phyloP scores from a whole-genome alignment of 192 early-diverging fungal genomes.

The Glomus cerebriforme region DNA sequence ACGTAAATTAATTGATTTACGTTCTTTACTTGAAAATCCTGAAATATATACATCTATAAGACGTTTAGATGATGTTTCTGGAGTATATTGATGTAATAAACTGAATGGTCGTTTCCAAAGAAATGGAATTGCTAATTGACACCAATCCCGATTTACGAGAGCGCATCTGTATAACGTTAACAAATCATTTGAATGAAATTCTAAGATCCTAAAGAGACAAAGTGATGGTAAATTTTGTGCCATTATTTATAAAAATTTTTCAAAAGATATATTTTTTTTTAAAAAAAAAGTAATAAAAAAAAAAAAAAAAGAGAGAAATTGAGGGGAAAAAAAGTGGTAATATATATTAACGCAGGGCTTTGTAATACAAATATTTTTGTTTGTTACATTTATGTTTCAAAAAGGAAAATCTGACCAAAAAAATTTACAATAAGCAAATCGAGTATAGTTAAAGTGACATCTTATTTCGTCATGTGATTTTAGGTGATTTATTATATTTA shows the following conservation, averaged over 20 bases:
- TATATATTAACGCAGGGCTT: too few species aligned
- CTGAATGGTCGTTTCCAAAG: neutral
- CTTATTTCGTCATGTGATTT: too few species aligned
- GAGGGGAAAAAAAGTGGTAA: too few species aligned
- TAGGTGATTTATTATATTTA: too few species aligned
- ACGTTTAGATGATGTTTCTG: neutral
- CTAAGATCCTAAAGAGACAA: neutral
- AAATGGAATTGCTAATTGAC: neutral
- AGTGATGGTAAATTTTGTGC: neutral
- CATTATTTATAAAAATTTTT: neutral
- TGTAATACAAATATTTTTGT: too few species aligned
- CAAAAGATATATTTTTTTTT: too few species aligned
- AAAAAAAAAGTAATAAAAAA: neutral
- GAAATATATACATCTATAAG: neutral
- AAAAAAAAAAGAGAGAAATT: neutral
- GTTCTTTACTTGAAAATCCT: neutral
- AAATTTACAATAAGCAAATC: too few species aligned
- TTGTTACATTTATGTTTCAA: too few species aligned
- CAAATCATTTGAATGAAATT: neutral
- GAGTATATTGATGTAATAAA: neutral
- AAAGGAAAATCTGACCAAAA: too few species aligned
- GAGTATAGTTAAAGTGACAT: too few species aligned
- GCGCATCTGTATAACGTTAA: neutral
- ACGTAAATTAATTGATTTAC: neutral
- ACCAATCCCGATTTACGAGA: neutral